These are phyloP conservation scores for Lepidium africanum DNA, from an alignment of 345 rosid genomes.

Conservation along the genomic window DNA sequence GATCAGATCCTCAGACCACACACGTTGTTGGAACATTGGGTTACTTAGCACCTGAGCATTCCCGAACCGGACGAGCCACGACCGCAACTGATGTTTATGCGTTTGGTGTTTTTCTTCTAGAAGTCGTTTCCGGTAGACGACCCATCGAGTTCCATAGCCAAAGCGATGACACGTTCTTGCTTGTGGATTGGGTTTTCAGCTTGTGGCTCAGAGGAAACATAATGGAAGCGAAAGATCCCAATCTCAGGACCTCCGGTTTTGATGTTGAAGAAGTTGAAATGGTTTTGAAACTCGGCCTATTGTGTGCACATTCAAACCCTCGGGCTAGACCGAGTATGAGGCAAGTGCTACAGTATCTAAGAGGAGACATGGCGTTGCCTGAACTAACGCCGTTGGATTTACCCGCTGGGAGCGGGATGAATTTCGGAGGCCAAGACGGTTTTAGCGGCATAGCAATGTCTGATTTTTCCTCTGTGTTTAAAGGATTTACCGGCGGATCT, in stretches of 20 bases:
- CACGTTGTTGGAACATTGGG: constrained; percentile 52
- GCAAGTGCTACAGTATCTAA: constrained; percentile 42
- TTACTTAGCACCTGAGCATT: constrained; percentile 59
- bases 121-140: constrained; percentile 52
- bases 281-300: constrained; percentile 52
- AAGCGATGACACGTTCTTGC: constrained; percentile 26
- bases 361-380: constrained; percentile 27
- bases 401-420: constrained; percentile 4
- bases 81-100: constrained; percentile 45
- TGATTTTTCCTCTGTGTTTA: constrained; percentile 15
- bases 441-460: constrained; percentile 24
- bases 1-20: constrained; percentile 51
- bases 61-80: constrained; percentile 46
- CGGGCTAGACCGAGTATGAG: constrained; percentile 52
- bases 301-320: constrained; percentile 47
- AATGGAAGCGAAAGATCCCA: constrained; percentile 38
- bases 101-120: constrained; percentile 56
- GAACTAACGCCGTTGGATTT: constrained; percentile 12
- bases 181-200: constrained; percentile 40
- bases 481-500: constrained; percentile 22
- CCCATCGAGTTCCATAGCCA: constrained; percentile 29
- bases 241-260: constrained; percentile 25
- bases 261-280: constrained; percentile 38
- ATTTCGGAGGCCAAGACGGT: constrained; percentile 17
- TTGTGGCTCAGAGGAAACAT: constrained; percentile 33